Percentiles rank a stretch among this genome's conserved stretches.
Evolutionary conservation across 179 eudicot genomes (phyloP).

Genomic region (Spergularia azorica): DNA sequence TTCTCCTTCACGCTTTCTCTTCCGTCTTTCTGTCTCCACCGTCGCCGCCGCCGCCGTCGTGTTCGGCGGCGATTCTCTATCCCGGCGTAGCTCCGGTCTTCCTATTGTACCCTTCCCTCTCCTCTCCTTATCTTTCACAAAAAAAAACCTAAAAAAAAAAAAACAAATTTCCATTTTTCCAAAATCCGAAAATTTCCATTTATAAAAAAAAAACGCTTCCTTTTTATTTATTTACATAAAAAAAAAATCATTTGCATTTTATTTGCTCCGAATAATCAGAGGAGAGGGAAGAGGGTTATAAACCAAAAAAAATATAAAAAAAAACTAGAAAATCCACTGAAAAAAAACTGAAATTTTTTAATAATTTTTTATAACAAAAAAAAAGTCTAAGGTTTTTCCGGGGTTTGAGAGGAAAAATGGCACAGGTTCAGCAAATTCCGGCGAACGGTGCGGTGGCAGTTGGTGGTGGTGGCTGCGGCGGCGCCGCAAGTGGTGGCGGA

Average conservation of each 20-base stretch:
- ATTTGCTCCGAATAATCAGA: conserved; percentile 42
- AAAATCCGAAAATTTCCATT: neutral
- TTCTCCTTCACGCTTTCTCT: neutral
- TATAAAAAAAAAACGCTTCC: conserved; percentile 4
- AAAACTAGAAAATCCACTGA: conserved; percentile 16
- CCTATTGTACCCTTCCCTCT: conserved; percentile 56
- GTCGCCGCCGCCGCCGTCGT: conserved; percentile 29
- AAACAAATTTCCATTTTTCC: neutral
- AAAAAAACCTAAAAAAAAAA: conserved; percentile 30
- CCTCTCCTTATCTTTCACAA: conserved; percentile 41
- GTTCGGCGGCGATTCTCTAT: conserved; percentile 46
- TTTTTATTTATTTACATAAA: neutral
- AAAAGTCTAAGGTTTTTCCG: conserved; percentile 20
- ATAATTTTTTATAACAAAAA: neutral
- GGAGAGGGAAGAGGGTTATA: conserved; percentile 58
- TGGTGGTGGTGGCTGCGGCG: neutral
- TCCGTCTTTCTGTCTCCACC: conserved; percentile 23
- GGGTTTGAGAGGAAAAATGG: conserved; percentile 24
- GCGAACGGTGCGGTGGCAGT: conserved; percentile 43
- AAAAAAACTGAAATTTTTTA: conserved; percentile 18
- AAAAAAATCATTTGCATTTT: neutral
- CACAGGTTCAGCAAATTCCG: conserved; percentile 43
- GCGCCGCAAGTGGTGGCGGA: conserved; percentile 18
- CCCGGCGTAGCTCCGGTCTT: conserved; percentile 39
- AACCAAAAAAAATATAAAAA: conserved; percentile 30